Evolutionary conservation across 805 yeast species (phyloP).

Genomic region (Metschnikowia corniflorae): DNA sequence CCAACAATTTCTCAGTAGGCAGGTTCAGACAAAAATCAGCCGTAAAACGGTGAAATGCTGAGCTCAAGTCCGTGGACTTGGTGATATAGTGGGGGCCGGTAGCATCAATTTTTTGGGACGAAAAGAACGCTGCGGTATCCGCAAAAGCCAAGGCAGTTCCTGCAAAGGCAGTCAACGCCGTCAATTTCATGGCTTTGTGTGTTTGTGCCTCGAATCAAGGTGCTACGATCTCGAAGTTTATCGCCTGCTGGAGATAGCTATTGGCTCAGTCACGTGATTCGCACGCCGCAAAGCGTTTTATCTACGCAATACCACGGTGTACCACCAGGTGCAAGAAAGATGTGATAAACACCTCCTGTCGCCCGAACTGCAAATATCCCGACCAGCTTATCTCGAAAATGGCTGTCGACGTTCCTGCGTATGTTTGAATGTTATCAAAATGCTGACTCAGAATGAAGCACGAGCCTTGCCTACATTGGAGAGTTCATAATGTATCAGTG

Average conservation of each 20-base stretch:
- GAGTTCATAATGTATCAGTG: too few relatives aligned
- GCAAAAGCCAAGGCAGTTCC: conserved; percentile 18
- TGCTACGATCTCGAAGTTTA: neutral
- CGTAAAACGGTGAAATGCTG: conserved; percentile 17
- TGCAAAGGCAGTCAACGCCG: conserved; percentile 16
- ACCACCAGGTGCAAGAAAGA: too few relatives aligned
- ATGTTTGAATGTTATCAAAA: conserved; percentile 5
- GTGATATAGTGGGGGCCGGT: conserved; percentile 21
- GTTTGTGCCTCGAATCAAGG: neutral
- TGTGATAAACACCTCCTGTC: too few relatives aligned
- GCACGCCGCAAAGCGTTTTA: too few relatives aligned
- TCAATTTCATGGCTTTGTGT: conserved; percentile 10
- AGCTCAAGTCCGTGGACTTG: conserved; percentile 19
- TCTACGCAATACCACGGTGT: too few relatives aligned
- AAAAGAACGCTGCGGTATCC: conserved; percentile 18
- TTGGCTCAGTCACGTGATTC: conserved; percentile 10
- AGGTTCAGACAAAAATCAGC: conserved; percentile 18
- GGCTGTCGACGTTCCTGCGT: conserved; percentile 22
- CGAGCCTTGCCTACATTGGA: too few relatives aligned
- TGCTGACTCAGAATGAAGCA: too few relatives aligned
- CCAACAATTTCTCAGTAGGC: conserved; percentile 17
- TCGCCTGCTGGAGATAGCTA: neutral
- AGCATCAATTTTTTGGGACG: conserved; percentile 8
- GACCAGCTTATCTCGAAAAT: too few relatives aligned
- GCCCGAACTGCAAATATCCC: too few relatives aligned